Evolutionary conservation across 2,329 filamentous ascomycete genomes (phyloP).

Genomic region (Sphaerostilbella broomeana): DNA sequence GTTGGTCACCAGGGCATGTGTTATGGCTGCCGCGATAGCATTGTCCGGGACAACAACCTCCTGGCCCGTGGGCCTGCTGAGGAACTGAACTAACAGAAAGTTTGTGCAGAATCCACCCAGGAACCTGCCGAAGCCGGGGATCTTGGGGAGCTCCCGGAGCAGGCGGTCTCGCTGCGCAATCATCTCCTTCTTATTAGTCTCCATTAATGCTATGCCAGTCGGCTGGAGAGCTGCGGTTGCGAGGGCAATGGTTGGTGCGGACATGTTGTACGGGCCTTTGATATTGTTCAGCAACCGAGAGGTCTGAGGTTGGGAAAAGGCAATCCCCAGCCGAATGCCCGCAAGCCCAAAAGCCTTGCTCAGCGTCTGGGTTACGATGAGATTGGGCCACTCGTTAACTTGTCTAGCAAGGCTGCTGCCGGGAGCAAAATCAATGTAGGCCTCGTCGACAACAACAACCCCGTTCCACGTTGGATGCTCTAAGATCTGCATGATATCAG

Average conservation of each 20-base stretch:
- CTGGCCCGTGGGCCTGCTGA: background rate
- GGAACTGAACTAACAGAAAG: background rate
- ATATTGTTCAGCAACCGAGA: too few relatives aligned
- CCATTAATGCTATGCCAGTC: too few relatives aligned
- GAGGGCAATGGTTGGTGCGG: too few relatives aligned
- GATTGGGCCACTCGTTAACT: background rate
- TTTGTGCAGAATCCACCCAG: background rate
- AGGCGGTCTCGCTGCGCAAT: background rate
- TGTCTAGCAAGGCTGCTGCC: background rate
- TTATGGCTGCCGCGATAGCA: background rate
- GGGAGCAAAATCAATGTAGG: slow-evolving; percentile 1
- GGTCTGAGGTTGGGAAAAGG: too few relatives aligned
- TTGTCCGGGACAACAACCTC: background rate
- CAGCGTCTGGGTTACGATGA: background rate
- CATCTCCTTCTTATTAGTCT: too few relatives aligned
- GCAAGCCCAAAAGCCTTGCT: background rate
- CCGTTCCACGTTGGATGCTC: background rate
- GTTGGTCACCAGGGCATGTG: background rate
- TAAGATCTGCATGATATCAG: background rate
- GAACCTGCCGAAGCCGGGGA: background rate
- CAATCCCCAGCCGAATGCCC: background rate
- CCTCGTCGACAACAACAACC: background rate
- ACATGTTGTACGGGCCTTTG: too few relatives aligned
- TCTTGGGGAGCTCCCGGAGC: background rate
- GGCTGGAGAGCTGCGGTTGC: too few relatives aligned